phyloP scores from a whole-genome alignment of 2,329 filamentous ascomycete species.

The Akanthomyces dipterigenus region DNA sequence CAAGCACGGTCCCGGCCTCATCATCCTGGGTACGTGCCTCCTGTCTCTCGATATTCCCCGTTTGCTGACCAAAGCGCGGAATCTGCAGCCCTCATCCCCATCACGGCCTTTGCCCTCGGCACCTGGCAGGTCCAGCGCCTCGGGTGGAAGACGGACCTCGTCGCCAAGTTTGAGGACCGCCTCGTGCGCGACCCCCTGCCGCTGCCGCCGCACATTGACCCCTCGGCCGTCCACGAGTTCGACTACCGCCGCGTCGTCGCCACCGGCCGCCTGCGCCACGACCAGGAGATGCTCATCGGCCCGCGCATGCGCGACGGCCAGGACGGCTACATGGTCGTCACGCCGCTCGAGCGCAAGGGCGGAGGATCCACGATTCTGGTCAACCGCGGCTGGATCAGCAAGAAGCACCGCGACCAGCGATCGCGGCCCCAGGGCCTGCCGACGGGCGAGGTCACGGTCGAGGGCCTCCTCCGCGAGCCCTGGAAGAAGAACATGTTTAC shows the following conservation, averaged over 20 bases:
- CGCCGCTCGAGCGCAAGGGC: slow-evolving; percentile 70
- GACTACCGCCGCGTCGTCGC: slow-evolving; percentile 83
- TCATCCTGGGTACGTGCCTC: slow-evolving; percentile 57
- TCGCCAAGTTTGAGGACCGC: slow-evolving; percentile 88
- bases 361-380: slow-evolving; percentile 70
- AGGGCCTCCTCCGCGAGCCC: slow-evolving; percentile 79
- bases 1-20: slow-evolving; percentile 70
- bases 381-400: slow-evolving; percentile 86
- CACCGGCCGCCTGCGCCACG: slow-evolving; percentile 69
- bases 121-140: slow-evolving; percentile 94
- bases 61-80: background rate
- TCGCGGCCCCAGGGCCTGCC: slow-evolving; percentile 62
- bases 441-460: slow-evolving; percentile 64
- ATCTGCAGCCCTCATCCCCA: slow-evolving; percentile 67
- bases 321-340: slow-evolving; percentile 86
- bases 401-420: slow-evolving; percentile 60
- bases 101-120: slow-evolving; percentile 84
- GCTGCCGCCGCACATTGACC: slow-evolving; percentile 75
- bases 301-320: slow-evolving; percentile 83
- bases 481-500: slow-evolving; percentile 99
- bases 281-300: slow-evolving; percentile 93
- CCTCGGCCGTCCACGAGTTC: slow-evolving; percentile 75
- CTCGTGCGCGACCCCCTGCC: slow-evolving; percentile 80
- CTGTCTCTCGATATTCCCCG: slow-evolving; percentile 1
- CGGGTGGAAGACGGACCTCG: slow-evolving; percentile 86